A percentile compares a stretch with the other conserved stretches of the same genome.
phyloP scores from a whole-genome alignment of 169 alveolate genomes.

The Cryptosporidium tyzzeri region DNA sequence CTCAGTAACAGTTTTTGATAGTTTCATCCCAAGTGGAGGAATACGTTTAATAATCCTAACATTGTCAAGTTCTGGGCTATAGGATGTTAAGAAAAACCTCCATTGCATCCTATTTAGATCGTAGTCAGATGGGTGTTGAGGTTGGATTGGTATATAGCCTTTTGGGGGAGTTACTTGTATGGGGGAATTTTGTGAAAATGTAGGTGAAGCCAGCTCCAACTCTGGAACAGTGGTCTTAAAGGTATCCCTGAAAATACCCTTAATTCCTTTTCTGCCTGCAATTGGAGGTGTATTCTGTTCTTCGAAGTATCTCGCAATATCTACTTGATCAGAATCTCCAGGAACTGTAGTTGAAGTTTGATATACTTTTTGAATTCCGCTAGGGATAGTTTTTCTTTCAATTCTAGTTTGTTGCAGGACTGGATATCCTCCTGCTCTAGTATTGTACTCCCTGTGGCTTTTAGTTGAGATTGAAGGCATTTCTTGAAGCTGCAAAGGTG shows the following conservation, averaged over 20 bases:
- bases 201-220: constrained; percentile 5
- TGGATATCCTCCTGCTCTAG: not conserved
- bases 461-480: not conserved
- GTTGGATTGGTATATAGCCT: not conserved
- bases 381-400: not conserved
- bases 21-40: constrained; percentile 61
- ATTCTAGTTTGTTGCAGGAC: not conserved
- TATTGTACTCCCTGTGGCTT: not conserved
- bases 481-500: constrained; percentile 2
- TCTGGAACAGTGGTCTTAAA: not conserved
- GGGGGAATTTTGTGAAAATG: not conserved
- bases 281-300: constrained; percentile 25
- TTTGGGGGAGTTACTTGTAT: not conserved
- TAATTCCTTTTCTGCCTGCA: not conserved
- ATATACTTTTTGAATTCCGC: not conserved
- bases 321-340: not conserved
- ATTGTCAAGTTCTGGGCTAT: constrained; percentile 36
- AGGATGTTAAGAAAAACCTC: constrained; percentile 17
- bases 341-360: not conserved
- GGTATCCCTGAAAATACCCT: not conserved
- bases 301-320: constrained; percentile 9
- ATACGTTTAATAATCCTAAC: constrained; percentile 5
- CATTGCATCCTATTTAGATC: constrained; percentile 66
- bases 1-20: constrained; percentile 26
- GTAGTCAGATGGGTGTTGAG: constrained; percentile 18